Evolutionary conservation across 352 stramenopile species (phyloP).

Genomic region (Phytophthora podocarpi): DNA sequence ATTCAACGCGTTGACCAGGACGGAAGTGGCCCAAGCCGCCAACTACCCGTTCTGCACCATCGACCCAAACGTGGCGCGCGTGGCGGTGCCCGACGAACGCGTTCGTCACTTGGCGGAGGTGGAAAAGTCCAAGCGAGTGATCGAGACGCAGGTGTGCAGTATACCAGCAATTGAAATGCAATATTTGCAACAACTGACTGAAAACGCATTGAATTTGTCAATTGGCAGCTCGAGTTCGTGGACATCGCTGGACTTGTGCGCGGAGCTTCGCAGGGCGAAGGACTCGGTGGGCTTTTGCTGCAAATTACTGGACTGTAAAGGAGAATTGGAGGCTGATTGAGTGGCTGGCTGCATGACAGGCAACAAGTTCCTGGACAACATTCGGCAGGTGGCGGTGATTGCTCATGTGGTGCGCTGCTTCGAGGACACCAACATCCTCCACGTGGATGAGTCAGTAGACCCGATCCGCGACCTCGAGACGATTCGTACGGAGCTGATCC

Average conservation of each 20-base stretch:
- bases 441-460: constrained; percentile 96
- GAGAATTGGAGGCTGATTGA: background rate
- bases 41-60: constrained; percentile 93
- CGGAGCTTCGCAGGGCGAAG: constrained; percentile 81
- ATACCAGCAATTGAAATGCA: background rate
- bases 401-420: constrained; percentile 97
- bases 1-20: constrained; percentile 90
- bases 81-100: constrained; percentile 71
- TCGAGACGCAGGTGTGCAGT: constrained; percentile 59
- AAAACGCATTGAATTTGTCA: constrained; percentile 16
- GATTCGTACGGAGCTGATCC: constrained; percentile 97
- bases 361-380: constrained; percentile 91
- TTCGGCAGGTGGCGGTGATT: constrained; percentile 85
- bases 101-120: constrained; percentile 68
- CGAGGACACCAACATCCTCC: constrained; percentile 97
- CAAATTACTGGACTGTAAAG: background rate
- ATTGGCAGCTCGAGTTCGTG: constrained; percentile 80
- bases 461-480: constrained; percentile 97
- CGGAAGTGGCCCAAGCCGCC: constrained; percentile 79
- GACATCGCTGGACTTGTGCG: constrained; percentile 88
- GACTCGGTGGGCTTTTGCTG: constrained; percentile 46
- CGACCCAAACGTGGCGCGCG: constrained; percentile 82
- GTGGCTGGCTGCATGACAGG: constrained; percentile 22
- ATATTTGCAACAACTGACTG: constrained; percentile 9
- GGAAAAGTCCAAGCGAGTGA: constrained; percentile 77